phyloP scores from a whole-genome alignment of 2,329 filamentous ascomycete genomes.

The Aurifilum marmelostoma region DNA sequence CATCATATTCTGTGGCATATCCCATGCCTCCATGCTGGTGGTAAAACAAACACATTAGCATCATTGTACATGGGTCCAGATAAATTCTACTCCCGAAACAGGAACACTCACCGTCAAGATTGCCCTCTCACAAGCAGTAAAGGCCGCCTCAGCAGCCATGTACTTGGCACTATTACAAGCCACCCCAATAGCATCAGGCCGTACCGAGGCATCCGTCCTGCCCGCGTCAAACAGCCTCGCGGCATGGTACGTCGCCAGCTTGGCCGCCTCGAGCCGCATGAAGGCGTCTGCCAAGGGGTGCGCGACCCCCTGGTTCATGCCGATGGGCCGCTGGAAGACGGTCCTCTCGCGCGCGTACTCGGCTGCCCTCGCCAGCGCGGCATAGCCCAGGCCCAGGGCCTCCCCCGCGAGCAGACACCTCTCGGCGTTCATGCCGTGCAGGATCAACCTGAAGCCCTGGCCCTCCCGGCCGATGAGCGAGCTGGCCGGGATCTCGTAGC shows the following conservation, averaged over 20 bases:
- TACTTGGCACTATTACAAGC: slow-evolving; percentile 74
- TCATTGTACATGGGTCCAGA: too few species aligned
- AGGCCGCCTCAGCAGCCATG: slow-evolving; percentile 67
- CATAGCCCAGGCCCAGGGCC: slow-evolving; percentile 79
- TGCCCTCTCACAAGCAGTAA: slow-evolving; percentile 63
- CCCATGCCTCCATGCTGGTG: slow-evolving; percentile 62
- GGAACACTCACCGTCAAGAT: slow-evolving; percentile 47
- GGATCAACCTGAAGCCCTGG: slow-evolving; percentile 77
- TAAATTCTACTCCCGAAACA: too few species aligned
- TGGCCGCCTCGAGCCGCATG: slow-evolving; percentile 67
- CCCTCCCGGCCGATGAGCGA: slow-evolving; percentile 73
- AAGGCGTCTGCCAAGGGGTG: slow-evolving; percentile 69
- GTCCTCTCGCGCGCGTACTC: slow-evolving; percentile 68
- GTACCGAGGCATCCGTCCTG: slow-evolving; percentile 53
- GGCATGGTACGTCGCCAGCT: slow-evolving; percentile 67
- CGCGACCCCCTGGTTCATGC: slow-evolving; percentile 67
- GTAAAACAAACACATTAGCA: neutral
- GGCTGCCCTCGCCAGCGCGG: slow-evolving; percentile 64
- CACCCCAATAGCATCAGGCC: slow-evolving; percentile 61
- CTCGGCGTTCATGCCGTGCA: slow-evolving; percentile 82
- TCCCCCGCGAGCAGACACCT: slow-evolving; percentile 77
- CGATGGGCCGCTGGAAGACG: slow-evolving; percentile 68
- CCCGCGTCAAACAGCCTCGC: slow-evolving; percentile 63
- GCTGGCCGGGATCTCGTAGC: slow-evolving; percentile 67
- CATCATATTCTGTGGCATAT: slow-evolving; percentile 67